Conservation (phyloP, 2,329 filamentous ascomycete species). For the Ophiostoma sp. region DNA sequence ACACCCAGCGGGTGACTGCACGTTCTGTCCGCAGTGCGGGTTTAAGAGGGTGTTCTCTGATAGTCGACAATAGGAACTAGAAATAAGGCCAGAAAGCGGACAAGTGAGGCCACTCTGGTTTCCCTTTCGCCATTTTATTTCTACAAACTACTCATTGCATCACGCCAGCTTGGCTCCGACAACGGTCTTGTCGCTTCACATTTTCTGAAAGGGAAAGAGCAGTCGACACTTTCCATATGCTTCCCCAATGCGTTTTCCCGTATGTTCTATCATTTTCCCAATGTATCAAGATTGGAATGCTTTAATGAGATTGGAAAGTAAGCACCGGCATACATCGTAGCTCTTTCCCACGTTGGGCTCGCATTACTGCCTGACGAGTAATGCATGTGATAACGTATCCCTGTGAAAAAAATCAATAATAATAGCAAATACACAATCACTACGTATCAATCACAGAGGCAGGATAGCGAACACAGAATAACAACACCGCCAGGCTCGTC, state of each 20-base stretch:
- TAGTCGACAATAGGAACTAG: background rate
- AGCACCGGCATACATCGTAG: background rate
- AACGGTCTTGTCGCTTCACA: background rate
- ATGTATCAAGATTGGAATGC: too few species aligned
- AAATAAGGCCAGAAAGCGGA: constrained; percentile 15
- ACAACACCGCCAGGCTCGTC: too few species aligned
- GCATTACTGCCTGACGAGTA: constrained; percentile 1
- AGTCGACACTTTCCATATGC: background rate
- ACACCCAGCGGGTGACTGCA: constrained; percentile 8
- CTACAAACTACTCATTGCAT: background rate
- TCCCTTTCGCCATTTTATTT: background rate
- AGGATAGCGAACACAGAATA: background rate
- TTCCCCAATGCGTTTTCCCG: background rate
- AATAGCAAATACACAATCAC: background rate
- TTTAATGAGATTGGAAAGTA: background rate
- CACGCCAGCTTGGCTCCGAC: constrained; percentile 10
- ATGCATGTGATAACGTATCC: background rate
- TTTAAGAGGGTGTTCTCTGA: background rate
- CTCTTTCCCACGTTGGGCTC: background rate
- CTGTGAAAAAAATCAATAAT: background rate
- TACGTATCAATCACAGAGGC: background rate
- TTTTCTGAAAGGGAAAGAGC: background rate
- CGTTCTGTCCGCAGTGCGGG: constrained; percentile 2
- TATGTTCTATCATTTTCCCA: background rate
- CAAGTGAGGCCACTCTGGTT: background rate